Percentiles rank a stretch among this genome's conserved stretches.
These are phyloP conservation scores for Quercus mongolica DNA, from an alignment of 306 rosid species.

Conservation along the genomic window DNA sequence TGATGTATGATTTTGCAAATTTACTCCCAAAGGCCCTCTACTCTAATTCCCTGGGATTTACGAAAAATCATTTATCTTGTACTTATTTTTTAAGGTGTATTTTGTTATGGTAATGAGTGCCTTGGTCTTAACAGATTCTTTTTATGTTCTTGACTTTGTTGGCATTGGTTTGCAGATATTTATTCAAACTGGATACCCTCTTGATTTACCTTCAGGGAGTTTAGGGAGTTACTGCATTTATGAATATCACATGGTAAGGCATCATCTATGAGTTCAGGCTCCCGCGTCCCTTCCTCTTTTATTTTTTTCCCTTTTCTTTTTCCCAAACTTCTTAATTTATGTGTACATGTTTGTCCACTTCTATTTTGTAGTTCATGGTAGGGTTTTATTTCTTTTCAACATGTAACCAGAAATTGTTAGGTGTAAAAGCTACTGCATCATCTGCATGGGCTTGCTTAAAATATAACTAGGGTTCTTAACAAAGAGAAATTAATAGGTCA, in stretches of 20 bases:
- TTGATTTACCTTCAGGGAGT: constrained; percentile 97
- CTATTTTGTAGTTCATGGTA: not conserved
- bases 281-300: not conserved
- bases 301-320: not conserved
- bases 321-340: not conserved
- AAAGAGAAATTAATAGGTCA: not conserved
- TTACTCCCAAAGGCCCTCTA: not conserved
- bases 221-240: constrained; percentile 97
- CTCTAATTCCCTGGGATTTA: not conserved
- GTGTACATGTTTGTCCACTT: not conserved
- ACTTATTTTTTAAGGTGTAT: constrained; percentile 3
- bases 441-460: not conserved
- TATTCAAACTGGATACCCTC: constrained; percentile 99
- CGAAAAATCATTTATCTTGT: not conserved
- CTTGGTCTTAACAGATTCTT: constrained; percentile 5
- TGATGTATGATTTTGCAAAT: constrained; percentile 43
- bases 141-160: constrained; percentile 28
- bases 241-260: constrained; percentile 93
- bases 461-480: not conserved
- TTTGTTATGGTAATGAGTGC: not conserved
- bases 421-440: not conserved
- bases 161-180: constrained; percentile 66
- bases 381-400: not conserved
- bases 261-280: not conserved
- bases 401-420: not conserved